Conservation (phyloP, 805 yeast genomes). For the Barnettozyma siamensis region DNA sequence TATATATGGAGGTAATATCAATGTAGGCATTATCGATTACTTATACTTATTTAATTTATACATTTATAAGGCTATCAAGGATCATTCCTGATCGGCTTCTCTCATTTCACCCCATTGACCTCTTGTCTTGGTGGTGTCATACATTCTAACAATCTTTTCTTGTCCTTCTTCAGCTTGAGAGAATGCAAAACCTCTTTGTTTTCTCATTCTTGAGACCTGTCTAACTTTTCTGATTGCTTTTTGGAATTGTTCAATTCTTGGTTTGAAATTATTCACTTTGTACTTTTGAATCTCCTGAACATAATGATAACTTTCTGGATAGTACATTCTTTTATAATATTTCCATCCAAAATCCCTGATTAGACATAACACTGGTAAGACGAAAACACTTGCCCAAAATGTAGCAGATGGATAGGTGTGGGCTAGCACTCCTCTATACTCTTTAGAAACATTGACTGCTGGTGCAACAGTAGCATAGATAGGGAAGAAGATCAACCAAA, state of each 20-base stretch:
- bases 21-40: too few species aligned
- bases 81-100: constrained; percentile 30
- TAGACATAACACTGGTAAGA: constrained; percentile 73
- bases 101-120: constrained; percentile 65
- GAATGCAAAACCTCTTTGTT: constrained; percentile 97
- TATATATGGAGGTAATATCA: too few species aligned
- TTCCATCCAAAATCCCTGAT: constrained; percentile 91
- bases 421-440: constrained; percentile 72
- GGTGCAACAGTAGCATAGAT: constrained; percentile 85
- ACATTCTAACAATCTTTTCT: constrained; percentile 84
- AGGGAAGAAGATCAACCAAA: constrained; percentile 88
- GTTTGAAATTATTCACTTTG: constrained; percentile 87
- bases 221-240: constrained; percentile 95
- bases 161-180: constrained; percentile 95
- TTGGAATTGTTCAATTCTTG: constrained; percentile 96
- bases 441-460: constrained; percentile 69
- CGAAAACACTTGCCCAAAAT: constrained; percentile 79
- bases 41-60: too few species aligned
- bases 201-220: constrained; percentile 96
- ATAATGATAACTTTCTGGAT: constrained; percentile 88
- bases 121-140: constrained; percentile 85
- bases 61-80: too few species aligned
- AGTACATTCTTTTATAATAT: constrained; percentile 85
- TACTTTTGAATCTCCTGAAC: constrained; percentile 96
- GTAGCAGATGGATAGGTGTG: constrained; percentile 71